A percentile compares a stretch with the other conserved stretches of the same genome.
These are phyloP conservation scores for Fusarium sp. DNA, from an alignment of 2,329 filamentous ascomycete genomes.

Conservation along the genomic window DNA sequence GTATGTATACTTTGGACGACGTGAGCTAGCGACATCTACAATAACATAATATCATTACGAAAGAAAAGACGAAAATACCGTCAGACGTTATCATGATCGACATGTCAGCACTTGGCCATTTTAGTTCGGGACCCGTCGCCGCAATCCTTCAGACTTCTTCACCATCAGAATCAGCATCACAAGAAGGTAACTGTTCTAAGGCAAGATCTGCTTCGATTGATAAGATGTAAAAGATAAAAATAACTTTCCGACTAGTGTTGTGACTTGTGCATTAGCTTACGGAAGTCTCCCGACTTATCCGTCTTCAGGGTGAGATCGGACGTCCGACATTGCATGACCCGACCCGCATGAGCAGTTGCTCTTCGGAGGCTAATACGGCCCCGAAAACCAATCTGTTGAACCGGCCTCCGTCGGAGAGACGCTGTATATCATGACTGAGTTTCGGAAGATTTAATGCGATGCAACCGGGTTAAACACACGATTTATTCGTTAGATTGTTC, in stretches of 20 bases:
- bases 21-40: background rate
- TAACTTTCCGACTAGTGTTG: background rate
- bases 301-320: background rate
- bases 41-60: background rate
- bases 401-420: background rate
- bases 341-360: background rate
- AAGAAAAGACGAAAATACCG: background rate
- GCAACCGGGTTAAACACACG: background rate
- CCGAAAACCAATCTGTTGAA: background rate
- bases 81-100: background rate
- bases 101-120: background rate
- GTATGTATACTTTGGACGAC: accelerated
- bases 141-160: background rate
- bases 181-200: background rate
- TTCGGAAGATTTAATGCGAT: background rate
- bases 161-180: background rate
- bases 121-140: background rate
- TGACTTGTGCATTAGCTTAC: background rate
- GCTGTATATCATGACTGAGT: background rate
- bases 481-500: background rate
- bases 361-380: background rate
- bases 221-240: background rate
- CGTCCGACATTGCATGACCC: background rate
- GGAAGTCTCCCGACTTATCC: background rate
- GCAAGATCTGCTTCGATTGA: background rate